Evolutionary conservation across 441 rosid species (phyloP).

Genomic region (Daphne laureola): DNA sequence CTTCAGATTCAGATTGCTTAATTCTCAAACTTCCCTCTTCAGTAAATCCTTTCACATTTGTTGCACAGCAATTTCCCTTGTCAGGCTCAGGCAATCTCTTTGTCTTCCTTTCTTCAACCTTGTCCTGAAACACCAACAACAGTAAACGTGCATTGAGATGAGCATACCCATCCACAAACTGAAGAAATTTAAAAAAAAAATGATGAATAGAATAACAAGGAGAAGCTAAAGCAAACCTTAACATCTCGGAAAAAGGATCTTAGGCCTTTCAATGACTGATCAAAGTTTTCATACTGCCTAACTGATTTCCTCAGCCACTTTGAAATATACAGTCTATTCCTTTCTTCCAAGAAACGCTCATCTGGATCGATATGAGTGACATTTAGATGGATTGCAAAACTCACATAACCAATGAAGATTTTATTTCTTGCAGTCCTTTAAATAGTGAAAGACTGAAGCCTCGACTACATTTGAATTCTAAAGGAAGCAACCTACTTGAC

Average conservation of each 20-base stretch:
- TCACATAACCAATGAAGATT: no score
- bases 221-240: slow-evolving; percentile 39
- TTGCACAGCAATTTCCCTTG: slow-evolving; percentile 20
- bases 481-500: no score
- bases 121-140: slow-evolving; percentile 32
- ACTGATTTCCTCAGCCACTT: slow-evolving; percentile 93
- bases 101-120: slow-evolving; percentile 31
- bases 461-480: no score
- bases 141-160: no score
- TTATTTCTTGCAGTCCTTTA: no score
- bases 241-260: slow-evolving; percentile 65
- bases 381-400: neutral
- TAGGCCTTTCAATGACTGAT: slow-evolving; percentile 48
- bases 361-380: slow-evolving; percentile 34
- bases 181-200: slow-evolving; percentile 9
- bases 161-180: slow-evolving; percentile 4
- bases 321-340: slow-evolving; percentile 65
- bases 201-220: slow-evolving; percentile 13
- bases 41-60: slow-evolving; percentile 17
- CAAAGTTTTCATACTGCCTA: slow-evolving; percentile 52
- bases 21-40: slow-evolving; percentile 29
- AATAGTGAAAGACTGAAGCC: no score
- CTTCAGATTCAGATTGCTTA: slow-evolving; percentile 24
- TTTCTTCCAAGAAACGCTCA: slow-evolving; percentile 70
- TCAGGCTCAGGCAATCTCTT: slow-evolving; percentile 20